These are phyloP conservation scores for Phytophthora rubi DNA, from an alignment of 352 stramenopile genomes.

Conservation along the genomic window DNA sequence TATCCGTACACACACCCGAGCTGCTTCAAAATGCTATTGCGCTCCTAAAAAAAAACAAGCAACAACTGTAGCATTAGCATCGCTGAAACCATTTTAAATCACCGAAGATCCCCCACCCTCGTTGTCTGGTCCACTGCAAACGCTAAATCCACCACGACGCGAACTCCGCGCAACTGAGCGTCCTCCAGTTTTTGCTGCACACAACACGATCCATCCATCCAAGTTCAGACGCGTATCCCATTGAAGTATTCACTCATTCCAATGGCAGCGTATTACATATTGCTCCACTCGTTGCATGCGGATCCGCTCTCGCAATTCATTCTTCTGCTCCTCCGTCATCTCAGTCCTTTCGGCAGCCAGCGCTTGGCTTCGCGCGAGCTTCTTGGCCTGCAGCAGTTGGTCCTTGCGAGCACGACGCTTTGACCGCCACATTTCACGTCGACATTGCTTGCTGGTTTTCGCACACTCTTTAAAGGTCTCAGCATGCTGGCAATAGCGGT, in stretches of 20 bases:
- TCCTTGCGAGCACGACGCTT: constrained; percentile 47
- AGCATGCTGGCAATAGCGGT: not conserved
- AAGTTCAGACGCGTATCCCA: no score
- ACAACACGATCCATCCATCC: not conserved
- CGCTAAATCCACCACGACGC: constrained; percentile 70
- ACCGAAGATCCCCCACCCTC: constrained; percentile 32
- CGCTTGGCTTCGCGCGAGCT: constrained; percentile 18
- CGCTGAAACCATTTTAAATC: not conserved
- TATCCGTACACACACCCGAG: constrained; percentile 79
- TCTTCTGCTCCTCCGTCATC: constrained; percentile 54
- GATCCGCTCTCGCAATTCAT: constrained; percentile 58
- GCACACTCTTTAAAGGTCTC: not conserved
- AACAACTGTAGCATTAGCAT: not conserved
- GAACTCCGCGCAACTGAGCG: constrained; percentile 45
- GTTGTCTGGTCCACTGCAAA: constrained; percentile 58
- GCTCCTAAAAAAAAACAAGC: constrained; percentile 51
- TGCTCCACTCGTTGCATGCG: constrained; percentile 81
- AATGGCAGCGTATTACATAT: constrained; percentile 50
- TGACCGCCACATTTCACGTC: constrained; percentile 22
- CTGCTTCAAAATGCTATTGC: constrained; percentile 85
- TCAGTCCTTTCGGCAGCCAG: constrained; percentile 8
- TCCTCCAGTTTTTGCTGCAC: constrained; percentile 77
- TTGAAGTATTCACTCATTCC: no score
- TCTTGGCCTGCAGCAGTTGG: constrained; percentile 33
- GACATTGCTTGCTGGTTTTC: constrained; percentile 22